A percentile compares a stretch with the other conserved stretches of the same genome.
These are phyloP conservation scores for Sporodiniella umbellata DNA, from an alignment of 371 early-diverging fungal species.

Conservation along the genomic window DNA sequence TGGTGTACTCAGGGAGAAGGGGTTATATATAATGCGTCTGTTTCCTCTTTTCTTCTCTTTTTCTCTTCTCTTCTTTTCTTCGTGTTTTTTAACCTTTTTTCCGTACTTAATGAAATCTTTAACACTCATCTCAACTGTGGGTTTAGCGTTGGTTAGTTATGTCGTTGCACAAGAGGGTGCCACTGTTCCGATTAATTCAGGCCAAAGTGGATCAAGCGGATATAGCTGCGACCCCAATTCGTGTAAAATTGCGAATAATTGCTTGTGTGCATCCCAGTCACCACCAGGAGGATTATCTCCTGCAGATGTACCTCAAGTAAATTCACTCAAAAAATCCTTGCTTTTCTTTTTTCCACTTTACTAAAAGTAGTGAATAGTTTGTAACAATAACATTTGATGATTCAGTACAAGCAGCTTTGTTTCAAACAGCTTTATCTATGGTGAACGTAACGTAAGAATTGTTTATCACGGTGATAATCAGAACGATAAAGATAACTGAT, in stretches of 20 bases:
- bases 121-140: slow-evolving; percentile 10
- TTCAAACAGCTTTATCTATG: slow-evolving; percentile 30
- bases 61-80: not conserved
- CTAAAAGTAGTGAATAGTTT: slow-evolving; percentile 29
- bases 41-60: slow-evolving; percentile 2
- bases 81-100: slow-evolving; percentile 1
- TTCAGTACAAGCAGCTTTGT: slow-evolving; percentile 49
- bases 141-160: slow-evolving; percentile 8
- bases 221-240: slow-evolving; percentile 57
- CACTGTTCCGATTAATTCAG: slow-evolving; percentile 13
- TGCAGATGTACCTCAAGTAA: slow-evolving; percentile 56
- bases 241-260: slow-evolving; percentile 58
- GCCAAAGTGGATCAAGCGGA: slow-evolving; percentile 6
- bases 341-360: not conserved
- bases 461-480: no score
- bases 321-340: not conserved
- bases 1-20: no score
- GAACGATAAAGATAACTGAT: no score
- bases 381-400: slow-evolving; percentile 70
- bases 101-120: slow-evolving; percentile 11
- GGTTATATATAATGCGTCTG: not conserved
- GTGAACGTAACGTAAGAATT: slow-evolving; percentile 37
- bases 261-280: slow-evolving; percentile 59
- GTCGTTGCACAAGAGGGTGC: slow-evolving; percentile 40
- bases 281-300: slow-evolving; percentile 58